Base-by-base conservation (phyloP, 371 early-diverging fungal species). In the Conidiobolus coronatus region DNA sequence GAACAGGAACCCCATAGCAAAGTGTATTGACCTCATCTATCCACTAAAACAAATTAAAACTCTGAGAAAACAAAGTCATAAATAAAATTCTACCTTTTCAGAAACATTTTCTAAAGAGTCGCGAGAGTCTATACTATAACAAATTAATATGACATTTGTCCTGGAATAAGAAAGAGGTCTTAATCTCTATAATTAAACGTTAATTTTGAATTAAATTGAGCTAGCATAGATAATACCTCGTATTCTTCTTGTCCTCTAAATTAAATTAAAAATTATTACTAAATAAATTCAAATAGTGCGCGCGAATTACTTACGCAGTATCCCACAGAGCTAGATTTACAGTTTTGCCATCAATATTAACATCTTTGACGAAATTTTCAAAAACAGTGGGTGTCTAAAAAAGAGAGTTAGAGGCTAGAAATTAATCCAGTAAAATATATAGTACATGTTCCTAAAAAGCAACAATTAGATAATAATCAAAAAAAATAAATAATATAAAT, bases 111-210 rank as follows among this genome's bases (percentile, higher is more conserved):
- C 79, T 23, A 91, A 70, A 35, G 85, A 82, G 57, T 83, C 85
- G 23, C 87, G 89, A 20, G 79, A 73, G 55, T 86, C 83, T 36
- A 87, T 68, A 39, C 79, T 62, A 58, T 76, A 87, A 43, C 82
- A 81, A 29, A 93, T 84, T 34, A 93, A 62, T 48, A 91, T 75
- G 23, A 87, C 84, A 62, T 90, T 77, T 4, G 87, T 75, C 53
- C 85, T 88, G 29, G 86, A 81, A 63, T 91, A 93, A 43, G 86
- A 84, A 22, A 90, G 70, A 36, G 89, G 85, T 35, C 93, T 75
- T 50, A 92, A 70, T 36, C 83, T 77, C 68, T 92, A 82, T 55
- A 73, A 78, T 59, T 73, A 48, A 37, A 12, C 38, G 22, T 42
- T 29, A 1, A 19, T 18, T 39, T 17, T 19, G 14, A 18, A 38